Percentiles rank a stretch among this genome's conserved stretches.
Evolutionary conservation across 2,329 filamentous ascomycete species (phyloP).

Genomic region (Botrytis byssoidea): DNA sequence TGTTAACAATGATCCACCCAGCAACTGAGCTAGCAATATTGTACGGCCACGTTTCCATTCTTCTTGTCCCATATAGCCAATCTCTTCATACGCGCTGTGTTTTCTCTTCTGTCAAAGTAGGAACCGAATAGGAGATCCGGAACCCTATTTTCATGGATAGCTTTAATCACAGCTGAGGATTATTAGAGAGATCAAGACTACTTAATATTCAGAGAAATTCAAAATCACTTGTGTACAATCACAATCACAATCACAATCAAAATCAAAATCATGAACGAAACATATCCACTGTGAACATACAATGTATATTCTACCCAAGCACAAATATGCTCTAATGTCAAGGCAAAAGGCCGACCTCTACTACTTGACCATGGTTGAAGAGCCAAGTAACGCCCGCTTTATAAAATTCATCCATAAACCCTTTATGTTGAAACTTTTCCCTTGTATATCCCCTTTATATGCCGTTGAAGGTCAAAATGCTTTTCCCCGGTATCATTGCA

Average conservation of each 20-base stretch:
- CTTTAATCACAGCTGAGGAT: background rate
- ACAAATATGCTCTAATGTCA: constrained; percentile 32
- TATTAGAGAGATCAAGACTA: background rate
- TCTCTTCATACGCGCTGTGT: background rate
- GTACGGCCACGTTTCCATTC: background rate
- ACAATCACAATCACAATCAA: background rate
- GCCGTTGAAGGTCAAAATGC: constrained; percentile 62
- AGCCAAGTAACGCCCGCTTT: constrained; percentile 42
- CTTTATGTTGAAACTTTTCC: constrained; percentile 42
- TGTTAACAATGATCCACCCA: background rate
- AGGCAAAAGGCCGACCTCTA: constrained; percentile 36
- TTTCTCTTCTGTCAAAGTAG: background rate
- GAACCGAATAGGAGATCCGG: background rate
- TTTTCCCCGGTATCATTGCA: constrained; percentile 57
- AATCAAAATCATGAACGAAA: background rate
- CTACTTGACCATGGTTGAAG: constrained; percentile 43
- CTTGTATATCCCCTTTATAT: constrained; percentile 41
- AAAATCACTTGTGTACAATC: background rate
- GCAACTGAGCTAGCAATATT: background rate
- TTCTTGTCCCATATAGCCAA: background rate
- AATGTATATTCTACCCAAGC: constrained; percentile 25
- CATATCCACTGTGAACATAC: constrained; percentile 19
- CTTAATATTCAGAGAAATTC: background rate
- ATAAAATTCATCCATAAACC: constrained; percentile 29
- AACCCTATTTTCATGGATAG: background rate